A percentile compares a stretch with the other conserved stretches of the same genome.
These are phyloP conservation scores for Triangularia setosa DNA, from an alignment of 2,329 filamentous ascomycete genomes.

Conservation along the genomic window DNA sequence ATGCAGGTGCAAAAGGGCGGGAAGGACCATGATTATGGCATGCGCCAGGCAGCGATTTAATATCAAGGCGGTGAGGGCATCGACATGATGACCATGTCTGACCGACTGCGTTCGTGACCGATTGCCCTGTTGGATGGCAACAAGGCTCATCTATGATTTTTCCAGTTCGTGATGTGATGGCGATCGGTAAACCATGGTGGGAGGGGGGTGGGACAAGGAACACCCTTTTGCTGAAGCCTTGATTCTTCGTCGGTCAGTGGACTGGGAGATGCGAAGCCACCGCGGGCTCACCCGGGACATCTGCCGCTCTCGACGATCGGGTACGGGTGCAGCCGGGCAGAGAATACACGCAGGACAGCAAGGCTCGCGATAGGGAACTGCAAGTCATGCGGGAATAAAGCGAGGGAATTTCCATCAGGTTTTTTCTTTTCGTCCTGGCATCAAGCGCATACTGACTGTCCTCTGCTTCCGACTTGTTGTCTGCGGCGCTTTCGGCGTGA, in stretches of 20 bases:
- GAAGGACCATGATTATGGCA: not conserved
- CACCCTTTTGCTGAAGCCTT: not conserved
- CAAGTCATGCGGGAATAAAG: not conserved
- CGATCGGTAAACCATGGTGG: not conserved
- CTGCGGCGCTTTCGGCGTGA: slow-evolving; percentile 7
- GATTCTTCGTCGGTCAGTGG: not conserved
- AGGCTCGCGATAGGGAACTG: not conserved
- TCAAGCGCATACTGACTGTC: not conserved
- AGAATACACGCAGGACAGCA: not conserved
- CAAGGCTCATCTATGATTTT: not conserved
- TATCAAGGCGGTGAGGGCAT: not conserved
- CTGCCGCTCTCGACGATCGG: not conserved
- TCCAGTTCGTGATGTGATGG: not conserved
- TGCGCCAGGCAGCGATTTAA: not conserved
- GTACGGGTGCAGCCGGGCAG: not conserved
- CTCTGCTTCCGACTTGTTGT: not conserved
- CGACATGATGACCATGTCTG: not conserved
- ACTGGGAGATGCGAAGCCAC: not conserved
- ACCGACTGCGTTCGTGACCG: not conserved
- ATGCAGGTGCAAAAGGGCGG: not conserved
- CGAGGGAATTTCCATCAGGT: not conserved
- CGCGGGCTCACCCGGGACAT: not conserved
- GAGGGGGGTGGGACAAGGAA: not conserved
- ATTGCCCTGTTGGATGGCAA: not conserved
- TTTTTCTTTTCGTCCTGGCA: not conserved